A percentile compares a stretch with the other conserved stretches of the same genome.
These are phyloP conservation scores for Cyclanthera cordifolia DNA, from an alignment of 306 rosid species.

Conservation along the genomic window DNA sequence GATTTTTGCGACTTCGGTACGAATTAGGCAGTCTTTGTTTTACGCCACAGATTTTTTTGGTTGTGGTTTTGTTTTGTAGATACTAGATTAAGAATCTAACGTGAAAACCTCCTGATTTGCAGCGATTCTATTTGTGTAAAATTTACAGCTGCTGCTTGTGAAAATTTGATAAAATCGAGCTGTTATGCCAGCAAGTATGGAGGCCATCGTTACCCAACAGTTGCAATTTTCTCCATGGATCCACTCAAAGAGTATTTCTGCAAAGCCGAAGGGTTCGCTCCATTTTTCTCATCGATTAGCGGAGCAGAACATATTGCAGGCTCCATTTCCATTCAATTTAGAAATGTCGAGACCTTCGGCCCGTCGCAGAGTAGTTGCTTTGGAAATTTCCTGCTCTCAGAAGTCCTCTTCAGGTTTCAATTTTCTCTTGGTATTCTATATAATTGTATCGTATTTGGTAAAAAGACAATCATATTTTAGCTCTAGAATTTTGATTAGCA, in stretches of 20 bases:
- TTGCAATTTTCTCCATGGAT: slow-evolving; percentile 35
- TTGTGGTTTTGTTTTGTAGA: neutral
- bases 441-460: neutral
- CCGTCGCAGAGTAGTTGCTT: slow-evolving; percentile 23
- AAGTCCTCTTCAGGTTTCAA: slow-evolving; percentile 51
- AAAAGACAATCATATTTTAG: neutral
- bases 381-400: slow-evolving; percentile 53
- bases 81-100: slow-evolving; percentile 8
- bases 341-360: slow-evolving; percentile 18
- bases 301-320: slow-evolving; percentile 27
- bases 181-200: slow-evolving; percentile 31
- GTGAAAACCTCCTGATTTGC: neutral
- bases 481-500: neutral
- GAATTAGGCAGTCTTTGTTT: neutral
- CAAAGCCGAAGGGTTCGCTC: slow-evolving; percentile 22
- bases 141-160: too few species aligned
- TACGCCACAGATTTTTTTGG: neutral
- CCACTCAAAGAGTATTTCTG: slow-evolving; percentile 23
- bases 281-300: slow-evolving; percentile 22
- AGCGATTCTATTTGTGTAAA: neutral
- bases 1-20: neutral
- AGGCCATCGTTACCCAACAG: slow-evolving; percentile 33
- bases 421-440: neutral
- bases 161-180: neutral
- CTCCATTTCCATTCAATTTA: slow-evolving; percentile 27